Base-by-base conservation (phyloP, 768 basidiomycete species). In the Leucosporidium yakuticum region DNA sequence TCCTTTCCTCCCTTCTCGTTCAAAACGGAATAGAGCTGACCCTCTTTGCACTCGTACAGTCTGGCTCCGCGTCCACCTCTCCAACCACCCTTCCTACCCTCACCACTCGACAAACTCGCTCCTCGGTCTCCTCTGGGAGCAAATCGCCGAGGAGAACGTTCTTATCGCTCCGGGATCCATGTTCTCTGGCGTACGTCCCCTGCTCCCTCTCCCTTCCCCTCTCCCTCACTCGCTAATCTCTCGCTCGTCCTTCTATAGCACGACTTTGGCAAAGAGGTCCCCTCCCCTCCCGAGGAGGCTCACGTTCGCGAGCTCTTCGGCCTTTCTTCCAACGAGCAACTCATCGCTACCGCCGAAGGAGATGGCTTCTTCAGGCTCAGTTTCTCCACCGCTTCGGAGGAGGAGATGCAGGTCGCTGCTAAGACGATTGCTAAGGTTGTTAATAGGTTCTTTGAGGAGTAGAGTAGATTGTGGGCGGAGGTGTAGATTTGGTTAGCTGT, bases 11-110 rank as follows among this genome's bases (percentile, higher is more conserved):
- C 8, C 19, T 19, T 25, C 49, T 59, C 20, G 25, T 32, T 48
- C 56, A 19, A 58, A 60, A 29, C 62, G 2, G 17, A 47, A 55
- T 61, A 0, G 3, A 7, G 53, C 55, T 27, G 3, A 15, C 21
- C 19, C 8, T 57, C 4, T 8, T 32, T 15, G 32, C 32, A 7
- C 23, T 56, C 54, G 27, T 58, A 6, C 64, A 66, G 74, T 80
- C 54, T 81, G 88, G 87, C 73, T 91, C 50, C 82, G 82, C 72
- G 75, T 91, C 32, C 83, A 89, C 78, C 81, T 90, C 50, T 81
- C 84, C 27, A 77, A 81, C 62, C 84, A 86, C 74, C 84, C 85
- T 4, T 76, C 80, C 49, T 80, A 83, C 74, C 72, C 60, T 63
- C 31, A 54, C 65, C 74, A 23, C 73, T 78, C 25, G 51, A 81